phyloP scores from a whole-genome alignment of 2,329 filamentous ascomycete species.

The Parascedosporium putredinis region DNA sequence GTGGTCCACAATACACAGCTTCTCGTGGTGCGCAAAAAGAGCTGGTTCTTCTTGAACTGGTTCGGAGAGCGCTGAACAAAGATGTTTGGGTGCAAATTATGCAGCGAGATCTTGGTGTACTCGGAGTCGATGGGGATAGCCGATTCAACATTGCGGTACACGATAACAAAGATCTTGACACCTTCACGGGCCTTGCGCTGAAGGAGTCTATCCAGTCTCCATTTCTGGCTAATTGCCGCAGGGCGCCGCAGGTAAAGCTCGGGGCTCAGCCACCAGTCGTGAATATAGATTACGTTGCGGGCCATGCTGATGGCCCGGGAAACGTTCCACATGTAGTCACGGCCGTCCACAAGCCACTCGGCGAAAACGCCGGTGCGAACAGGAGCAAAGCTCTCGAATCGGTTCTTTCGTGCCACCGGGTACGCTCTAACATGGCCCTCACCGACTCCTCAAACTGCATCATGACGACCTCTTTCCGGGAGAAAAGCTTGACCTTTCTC shows the following conservation, averaged over 20 bases:
- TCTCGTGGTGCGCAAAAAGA: slow-evolving; percentile 99
- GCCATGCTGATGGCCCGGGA: slow-evolving; percentile 95
- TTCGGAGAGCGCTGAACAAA: slow-evolving; percentile 95
- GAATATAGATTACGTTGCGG: slow-evolving; percentile 95
- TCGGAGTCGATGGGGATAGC: slow-evolving; percentile 97
- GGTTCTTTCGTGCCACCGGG: slow-evolving; percentile 74
- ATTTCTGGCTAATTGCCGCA: slow-evolving; percentile 93
- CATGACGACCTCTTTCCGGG: slow-evolving; percentile 80
- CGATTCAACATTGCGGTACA: slow-evolving; percentile 95
- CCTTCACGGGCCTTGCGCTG: slow-evolving; percentile 89
- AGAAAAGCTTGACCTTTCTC: slow-evolving; percentile 81
- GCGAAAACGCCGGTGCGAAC: slow-evolving; percentile 79
- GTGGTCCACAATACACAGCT: slow-evolving; percentile 93
- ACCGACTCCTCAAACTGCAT: slow-evolving; percentile 93
- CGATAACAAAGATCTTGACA: slow-evolving; percentile 94
- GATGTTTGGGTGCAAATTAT: slow-evolving; percentile 92
- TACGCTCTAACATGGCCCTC: slow-evolving; percentile 70
- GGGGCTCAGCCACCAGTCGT: slow-evolving; percentile 98
- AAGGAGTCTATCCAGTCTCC: slow-evolving; percentile 87
- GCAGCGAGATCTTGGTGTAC: slow-evolving; percentile 91
- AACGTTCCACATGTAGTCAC: slow-evolving; percentile 99
- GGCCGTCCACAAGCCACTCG: slow-evolving; percentile 91
- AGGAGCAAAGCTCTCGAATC: slow-evolving; percentile 89
- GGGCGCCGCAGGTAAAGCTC: slow-evolving; percentile 92
- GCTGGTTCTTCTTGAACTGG: slow-evolving; percentile 97